A percentile compares a stretch with the other conserved stretches of the same genome.
These are phyloP conservation scores for Globisporangium paddicum DNA, from an alignment of 352 stramenopile species.

Conservation along the genomic window DNA sequence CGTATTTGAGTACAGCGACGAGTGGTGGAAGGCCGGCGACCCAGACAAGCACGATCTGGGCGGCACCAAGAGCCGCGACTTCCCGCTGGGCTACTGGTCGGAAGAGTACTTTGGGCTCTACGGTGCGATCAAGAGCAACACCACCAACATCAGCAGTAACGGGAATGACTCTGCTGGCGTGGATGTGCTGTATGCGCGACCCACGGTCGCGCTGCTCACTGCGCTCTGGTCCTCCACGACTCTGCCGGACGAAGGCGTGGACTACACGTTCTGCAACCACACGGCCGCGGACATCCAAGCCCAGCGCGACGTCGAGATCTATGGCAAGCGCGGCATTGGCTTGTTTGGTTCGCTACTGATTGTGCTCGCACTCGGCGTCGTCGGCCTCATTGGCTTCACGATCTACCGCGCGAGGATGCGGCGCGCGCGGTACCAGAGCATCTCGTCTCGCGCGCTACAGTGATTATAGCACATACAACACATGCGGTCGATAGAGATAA, in stretches of 20 bases:
- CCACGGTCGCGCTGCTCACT: slow-evolving; percentile 45
- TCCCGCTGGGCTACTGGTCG: slow-evolving; percentile 57
- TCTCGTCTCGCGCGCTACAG: slow-evolving; percentile 1
- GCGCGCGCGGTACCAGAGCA: slow-evolving; percentile 19
- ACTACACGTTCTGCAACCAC: slow-evolving; percentile 29
- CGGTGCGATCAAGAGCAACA: slow-evolving; percentile 10
- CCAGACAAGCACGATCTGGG: slow-evolving; percentile 49
- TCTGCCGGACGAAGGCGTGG: slow-evolving; percentile 30
- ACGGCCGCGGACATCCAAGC: not conserved
- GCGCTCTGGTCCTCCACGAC: slow-evolving; percentile 34
- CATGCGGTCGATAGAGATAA: too few species aligned
- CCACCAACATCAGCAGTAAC: not conserved
- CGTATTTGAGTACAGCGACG: slow-evolving; percentile 74
- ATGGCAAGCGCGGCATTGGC: slow-evolving; percentile 15
- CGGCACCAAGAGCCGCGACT: slow-evolving; percentile 33
- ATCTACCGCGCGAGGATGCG: slow-evolving; percentile 15
- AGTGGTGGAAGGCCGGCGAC: slow-evolving; percentile 68
- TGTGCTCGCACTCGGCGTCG: slow-evolving; percentile 1
- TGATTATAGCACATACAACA: too few species aligned
- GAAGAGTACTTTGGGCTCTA: slow-evolving; percentile 67
- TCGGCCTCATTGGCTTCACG: slow-evolving; percentile 15
- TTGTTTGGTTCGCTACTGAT: slow-evolving; percentile 15
- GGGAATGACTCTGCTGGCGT: slow-evolving; percentile 12
- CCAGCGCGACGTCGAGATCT: slow-evolving; percentile 13
- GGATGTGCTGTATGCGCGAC: slow-evolving; percentile 37